phyloP scores from a whole-genome alignment of 805 yeast species.

The Wickerhamiella occidentalis region DNA sequence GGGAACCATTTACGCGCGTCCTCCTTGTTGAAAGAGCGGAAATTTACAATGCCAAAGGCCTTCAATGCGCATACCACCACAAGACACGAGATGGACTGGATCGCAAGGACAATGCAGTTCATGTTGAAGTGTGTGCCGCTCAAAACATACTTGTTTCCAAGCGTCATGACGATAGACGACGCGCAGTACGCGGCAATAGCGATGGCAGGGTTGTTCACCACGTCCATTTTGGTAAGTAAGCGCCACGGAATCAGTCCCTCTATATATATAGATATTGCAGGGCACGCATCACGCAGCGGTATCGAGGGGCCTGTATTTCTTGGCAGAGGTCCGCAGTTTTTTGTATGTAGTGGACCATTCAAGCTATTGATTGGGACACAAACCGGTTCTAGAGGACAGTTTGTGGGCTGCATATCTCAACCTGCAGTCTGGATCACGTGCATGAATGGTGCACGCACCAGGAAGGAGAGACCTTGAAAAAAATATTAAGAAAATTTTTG shows the following conservation, averaged over 20 bases:
- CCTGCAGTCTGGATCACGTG: too few species aligned
- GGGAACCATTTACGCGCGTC: slow-evolving; percentile 96
- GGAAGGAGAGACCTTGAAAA: too few species aligned
- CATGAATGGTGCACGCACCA: too few species aligned
- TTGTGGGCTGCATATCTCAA: too few species aligned
- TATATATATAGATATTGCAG: neutral
- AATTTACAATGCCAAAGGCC: slow-evolving; percentile 62
- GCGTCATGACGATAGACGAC: slow-evolving; percentile 94
- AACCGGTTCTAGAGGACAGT: too few species aligned
- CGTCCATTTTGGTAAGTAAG: slow-evolving; percentile 8
- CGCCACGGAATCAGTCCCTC: neutral
- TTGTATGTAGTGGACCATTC: too few species aligned
- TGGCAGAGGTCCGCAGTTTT: too few species aligned
- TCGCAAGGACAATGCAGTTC: slow-evolving; percentile 80
- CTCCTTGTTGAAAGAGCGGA: slow-evolving; percentile 68
- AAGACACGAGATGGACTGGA: slow-evolving; percentile 79
- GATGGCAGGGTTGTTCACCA: slow-evolving; percentile 28
- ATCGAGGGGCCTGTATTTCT: too few species aligned
- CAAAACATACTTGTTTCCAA: slow-evolving; percentile 90
- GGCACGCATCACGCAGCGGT: too few species aligned
- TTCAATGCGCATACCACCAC: slow-evolving; percentile 61
- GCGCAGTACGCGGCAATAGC: slow-evolving; percentile 53
- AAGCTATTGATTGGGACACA: too few species aligned
- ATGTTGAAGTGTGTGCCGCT: slow-evolving; percentile 65
- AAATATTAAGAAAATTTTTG: too few species aligned